A percentile compares a stretch with the other conserved stretches of the same genome.
Evolutionary conservation across 2,329 filamentous ascomycete genomes (phyloP).

Genomic region (Zymoseptoria brevis): DNA sequence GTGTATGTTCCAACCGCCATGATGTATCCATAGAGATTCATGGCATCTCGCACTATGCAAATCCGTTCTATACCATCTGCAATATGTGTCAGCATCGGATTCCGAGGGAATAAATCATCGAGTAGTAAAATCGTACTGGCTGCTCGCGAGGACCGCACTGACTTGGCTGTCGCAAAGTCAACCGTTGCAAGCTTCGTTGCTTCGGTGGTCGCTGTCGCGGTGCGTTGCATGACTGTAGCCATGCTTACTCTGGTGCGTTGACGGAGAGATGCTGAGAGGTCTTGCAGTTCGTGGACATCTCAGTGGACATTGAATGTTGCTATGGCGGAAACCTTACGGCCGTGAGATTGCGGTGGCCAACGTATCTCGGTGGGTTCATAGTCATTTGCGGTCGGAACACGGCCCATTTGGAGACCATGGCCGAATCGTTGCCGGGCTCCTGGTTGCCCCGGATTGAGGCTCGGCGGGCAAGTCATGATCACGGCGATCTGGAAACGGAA

Average conservation of each 20-base stretch:
- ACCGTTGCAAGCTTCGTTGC: background rate
- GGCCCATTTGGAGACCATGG: too few relatives aligned
- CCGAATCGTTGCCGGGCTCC: too few relatives aligned
- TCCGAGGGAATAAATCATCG: background rate
- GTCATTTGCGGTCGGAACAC: too few relatives aligned
- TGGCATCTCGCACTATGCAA: slow-evolving; percentile 34
- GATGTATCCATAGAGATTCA: slow-evolving; percentile 36
- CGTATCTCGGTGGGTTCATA: too few relatives aligned
- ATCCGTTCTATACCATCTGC: slow-evolving; percentile 27
- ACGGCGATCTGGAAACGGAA: too few relatives aligned
- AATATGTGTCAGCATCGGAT: background rate
- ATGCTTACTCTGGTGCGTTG: background rate
- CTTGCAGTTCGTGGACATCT: background rate
- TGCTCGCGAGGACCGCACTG: background rate
- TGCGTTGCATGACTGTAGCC: background rate
- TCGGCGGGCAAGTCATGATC: too few relatives aligned
- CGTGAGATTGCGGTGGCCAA: too few relatives aligned
- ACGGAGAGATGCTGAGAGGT: background rate
- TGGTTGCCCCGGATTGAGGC: too few relatives aligned
- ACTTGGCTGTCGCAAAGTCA: background rate
- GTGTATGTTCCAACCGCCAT: slow-evolving; percentile 32
- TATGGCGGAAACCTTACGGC: too few relatives aligned
- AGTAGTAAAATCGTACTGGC: background rate
- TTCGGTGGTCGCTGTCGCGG: background rate
- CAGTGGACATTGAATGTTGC: background rate